Evolutionary conservation across 164 flowering plant species (phyloP).

Genomic region (Chimonanthus praecox): DNA sequence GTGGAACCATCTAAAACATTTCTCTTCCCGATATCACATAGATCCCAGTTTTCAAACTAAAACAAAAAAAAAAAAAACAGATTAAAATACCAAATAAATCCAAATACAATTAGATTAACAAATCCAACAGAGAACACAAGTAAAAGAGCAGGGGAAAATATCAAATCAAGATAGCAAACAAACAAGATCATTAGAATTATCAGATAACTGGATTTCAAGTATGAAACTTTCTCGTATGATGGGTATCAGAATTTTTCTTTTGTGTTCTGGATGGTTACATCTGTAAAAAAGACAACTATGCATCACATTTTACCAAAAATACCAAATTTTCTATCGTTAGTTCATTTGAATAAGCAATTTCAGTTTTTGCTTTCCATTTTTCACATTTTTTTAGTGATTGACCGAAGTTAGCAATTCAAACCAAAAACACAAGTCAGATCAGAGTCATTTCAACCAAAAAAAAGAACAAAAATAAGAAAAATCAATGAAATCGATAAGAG

Average conservation of each 20-base stretch:
- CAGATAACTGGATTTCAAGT: neutral
- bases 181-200: neutral
- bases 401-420: neutral
- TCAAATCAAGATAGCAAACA: neutral
- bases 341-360: neutral
- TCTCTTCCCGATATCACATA: too few relatives aligned
- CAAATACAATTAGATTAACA: too few relatives aligned
- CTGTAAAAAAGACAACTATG: too few relatives aligned
- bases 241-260: too few relatives aligned
- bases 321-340: neutral
- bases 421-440: neutral
- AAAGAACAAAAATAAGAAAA: neutral
- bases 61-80: too few relatives aligned
- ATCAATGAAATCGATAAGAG: neutral
- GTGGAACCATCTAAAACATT: too few relatives aligned
- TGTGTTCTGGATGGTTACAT: too few relatives aligned
- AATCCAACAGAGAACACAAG: neutral
- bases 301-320: neutral
- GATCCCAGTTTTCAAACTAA: too few relatives aligned
- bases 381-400: neutral
- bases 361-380: neutral
- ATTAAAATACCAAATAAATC: too few relatives aligned
- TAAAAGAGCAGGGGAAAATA: neutral
- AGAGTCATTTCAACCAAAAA: neutral
- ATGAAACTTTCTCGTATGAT: neutral